Conservation (phyloP, 2,329 filamentous ascomycete genomes). For the Lizonia empirigonia region DNA sequence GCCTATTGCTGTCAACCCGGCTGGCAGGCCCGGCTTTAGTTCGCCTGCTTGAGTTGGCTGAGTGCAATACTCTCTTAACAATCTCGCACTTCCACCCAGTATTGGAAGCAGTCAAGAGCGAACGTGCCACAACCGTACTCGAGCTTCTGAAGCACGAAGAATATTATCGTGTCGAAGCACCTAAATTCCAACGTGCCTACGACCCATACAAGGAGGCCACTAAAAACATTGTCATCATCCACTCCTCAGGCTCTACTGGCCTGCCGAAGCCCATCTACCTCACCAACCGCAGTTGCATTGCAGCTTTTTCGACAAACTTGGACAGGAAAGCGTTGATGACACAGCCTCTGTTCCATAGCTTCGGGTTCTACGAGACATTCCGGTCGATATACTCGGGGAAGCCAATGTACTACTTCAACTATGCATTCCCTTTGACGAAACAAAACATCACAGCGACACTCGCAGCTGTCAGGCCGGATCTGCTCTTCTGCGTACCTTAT, state of each 20-base stretch:
- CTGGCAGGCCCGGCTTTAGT: slow-evolving; percentile 59
- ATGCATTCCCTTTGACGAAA: slow-evolving; percentile 27
- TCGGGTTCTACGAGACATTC: slow-evolving; percentile 33
- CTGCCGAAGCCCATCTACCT: slow-evolving; percentile 68
- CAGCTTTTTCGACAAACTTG: slow-evolving; percentile 25
- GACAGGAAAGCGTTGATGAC: slow-evolving; percentile 31
- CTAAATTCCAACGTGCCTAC: slow-evolving; percentile 25
- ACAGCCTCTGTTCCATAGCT: slow-evolving; percentile 34
- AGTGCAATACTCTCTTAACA: slow-evolving; percentile 31
- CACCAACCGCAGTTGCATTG: slow-evolving; percentile 53
- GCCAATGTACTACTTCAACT: slow-evolving; percentile 33
- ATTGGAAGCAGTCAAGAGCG: slow-evolving; percentile 37
- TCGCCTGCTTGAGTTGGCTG: slow-evolving; percentile 45
- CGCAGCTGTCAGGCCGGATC: slow-evolving; percentile 50
- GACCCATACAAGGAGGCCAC: slow-evolving; percentile 35
- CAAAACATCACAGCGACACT: slow-evolving; percentile 25
- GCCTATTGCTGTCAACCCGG: slow-evolving; percentile 61
- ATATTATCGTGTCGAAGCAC: slow-evolving; percentile 25
- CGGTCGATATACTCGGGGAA: slow-evolving; percentile 33
- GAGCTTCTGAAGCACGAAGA: slow-evolving; percentile 34
- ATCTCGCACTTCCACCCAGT: slow-evolving; percentile 25
- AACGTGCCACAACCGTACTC: slow-evolving; percentile 25
- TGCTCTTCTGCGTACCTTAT: slow-evolving; percentile 68
- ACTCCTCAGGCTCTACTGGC: slow-evolving; percentile 63
- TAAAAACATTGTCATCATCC: slow-evolving; percentile 51